A percentile compares a stretch with the other conserved stretches of the same genome.
phyloP scores from a whole-genome alignment of 2,329 filamentous ascomycete species.

The Clathrospora elynae region DNA sequence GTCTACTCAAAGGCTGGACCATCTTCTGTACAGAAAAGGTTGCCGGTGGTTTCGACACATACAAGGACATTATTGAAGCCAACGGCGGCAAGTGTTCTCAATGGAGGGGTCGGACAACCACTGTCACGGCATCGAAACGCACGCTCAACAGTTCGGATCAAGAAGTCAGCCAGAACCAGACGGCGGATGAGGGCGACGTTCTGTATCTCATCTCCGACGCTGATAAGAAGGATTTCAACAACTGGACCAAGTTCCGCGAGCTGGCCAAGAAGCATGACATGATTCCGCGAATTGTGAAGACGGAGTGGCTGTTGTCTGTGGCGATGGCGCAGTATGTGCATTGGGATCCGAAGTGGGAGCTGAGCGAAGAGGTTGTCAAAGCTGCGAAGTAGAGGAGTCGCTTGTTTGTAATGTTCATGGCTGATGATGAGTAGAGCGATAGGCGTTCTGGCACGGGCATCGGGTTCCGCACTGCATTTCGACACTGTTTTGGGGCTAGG shows the following conservation, averaged over 20 bases:
- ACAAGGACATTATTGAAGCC: slow-evolving; percentile 80
- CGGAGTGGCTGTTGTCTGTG: slow-evolving; percentile 88
- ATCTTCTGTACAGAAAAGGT: slow-evolving; percentile 86
- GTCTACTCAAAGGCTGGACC: slow-evolving; percentile 73
- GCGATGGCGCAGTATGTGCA: slow-evolving; percentile 83
- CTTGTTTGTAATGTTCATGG: too few species aligned
- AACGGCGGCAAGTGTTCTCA: slow-evolving; percentile 84
- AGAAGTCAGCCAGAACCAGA: slow-evolving; percentile 61
- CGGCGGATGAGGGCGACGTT: slow-evolving; percentile 59
- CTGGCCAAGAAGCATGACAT: slow-evolving; percentile 80
- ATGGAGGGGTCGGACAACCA: slow-evolving; percentile 75
- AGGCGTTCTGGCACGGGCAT: too few species aligned
- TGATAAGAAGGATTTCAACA: slow-evolving; percentile 67
- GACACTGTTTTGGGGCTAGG: too few species aligned
- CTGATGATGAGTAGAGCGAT: too few species aligned
- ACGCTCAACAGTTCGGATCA: slow-evolving; percentile 27
- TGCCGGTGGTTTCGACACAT: slow-evolving; percentile 80
- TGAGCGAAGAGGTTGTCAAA: slow-evolving; percentile 41
- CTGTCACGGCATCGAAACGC: slow-evolving; percentile 58
- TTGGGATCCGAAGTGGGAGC: slow-evolving; percentile 43
- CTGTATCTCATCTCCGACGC: slow-evolving; percentile 80
- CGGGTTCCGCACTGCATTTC: too few species aligned
- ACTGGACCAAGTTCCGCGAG: slow-evolving; percentile 81
- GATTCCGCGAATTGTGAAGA: slow-evolving; percentile 76
- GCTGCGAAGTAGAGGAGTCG: slow-evolving; percentile 17